Percentiles rank a stretch among this genome's conserved stretches.
Conservation (phyloP, 352 stramenopile species). For the Phytophthora capsici region DNA sequence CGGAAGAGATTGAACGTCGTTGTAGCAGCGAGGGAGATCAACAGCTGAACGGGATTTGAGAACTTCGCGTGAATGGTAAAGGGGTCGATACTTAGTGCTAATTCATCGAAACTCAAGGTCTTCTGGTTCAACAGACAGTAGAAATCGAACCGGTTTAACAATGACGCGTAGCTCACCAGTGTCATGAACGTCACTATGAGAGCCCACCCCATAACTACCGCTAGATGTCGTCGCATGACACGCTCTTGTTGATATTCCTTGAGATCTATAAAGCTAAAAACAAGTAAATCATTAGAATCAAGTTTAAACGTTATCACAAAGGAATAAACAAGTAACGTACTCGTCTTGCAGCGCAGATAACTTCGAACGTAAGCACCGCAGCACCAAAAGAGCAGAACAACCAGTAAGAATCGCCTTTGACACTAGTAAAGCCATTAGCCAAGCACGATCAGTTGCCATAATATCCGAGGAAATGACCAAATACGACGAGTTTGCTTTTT, state of each 20-base stretch:
- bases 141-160: constrained; percentile 64
- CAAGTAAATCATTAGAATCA: neutral
- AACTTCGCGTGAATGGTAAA: constrained; percentile 53
- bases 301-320: neutral
- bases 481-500: constrained; percentile 24
- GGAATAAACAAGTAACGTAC: constrained; percentile 34
- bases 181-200: constrained; percentile 56
- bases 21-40: constrained; percentile 54
- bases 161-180: constrained; percentile 60
- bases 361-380: constrained; percentile 60
- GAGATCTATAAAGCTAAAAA: constrained; percentile 68
- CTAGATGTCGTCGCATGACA: constrained; percentile 49
- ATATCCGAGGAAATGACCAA: constrained; percentile 44
- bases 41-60: constrained; percentile 41
- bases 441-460: constrained; percentile 54
- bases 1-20: constrained; percentile 70
- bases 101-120: constrained; percentile 39
- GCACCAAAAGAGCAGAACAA: constrained; percentile 36
- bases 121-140: constrained; percentile 52
- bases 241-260: constrained; percentile 67
- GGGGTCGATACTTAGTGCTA: constrained; percentile 48
- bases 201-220: constrained; percentile 43
- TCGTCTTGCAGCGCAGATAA: constrained; percentile 70
- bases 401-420: constrained; percentile 48
- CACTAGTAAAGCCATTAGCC: constrained; percentile 48